Evolutionary conservation across 2,329 filamentous ascomycete genomes (phyloP), one percentile per base, ranked within the genome.

Genomic region (Aspergillus sojae): DNA sequence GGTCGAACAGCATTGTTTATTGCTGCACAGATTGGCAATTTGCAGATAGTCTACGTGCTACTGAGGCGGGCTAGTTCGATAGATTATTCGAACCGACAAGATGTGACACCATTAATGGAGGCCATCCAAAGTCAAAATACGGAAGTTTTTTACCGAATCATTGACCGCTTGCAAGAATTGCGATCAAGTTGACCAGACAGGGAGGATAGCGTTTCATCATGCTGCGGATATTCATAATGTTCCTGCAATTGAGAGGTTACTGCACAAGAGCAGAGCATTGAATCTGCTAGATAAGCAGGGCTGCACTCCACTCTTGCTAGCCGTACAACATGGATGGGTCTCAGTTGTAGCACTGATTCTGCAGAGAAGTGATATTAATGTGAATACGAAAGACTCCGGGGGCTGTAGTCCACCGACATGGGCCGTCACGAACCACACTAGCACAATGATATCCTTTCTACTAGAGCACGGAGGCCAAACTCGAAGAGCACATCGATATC

Each of bases 381-480:
- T 60, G 30, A 63, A 60, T 26, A 7, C n/a, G 28, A 52, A 23
- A 14, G 57, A 53, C 9, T 23, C 10, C 4, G 30, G 43, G 4
- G 43, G 41, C 9, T 43, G 41, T 6, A 56, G 57, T 1, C 57
- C 57, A 3, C 21, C 57, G 41, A 59, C 56, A 41, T 60, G 61
- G 61, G 61, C 23, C n/a, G 6, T 52, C 46, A n/a, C 6, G 11
- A 30, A 28, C 11, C 12, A 11, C 21, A 2, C 7, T 30, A 9
- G 28, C 23, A 26, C 46, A 5, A n/a, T 30, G 23, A 12, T n/a
- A 19, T 32, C 46, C 19, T 4, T 32, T 19, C 46, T 52, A 10
- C 23, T 52, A 6, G 23, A 30, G 7, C 26, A 52, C 14, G 46
- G 46, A 19, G 46, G 46, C 46, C 10, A 26, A 19, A 7, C n/a